Percentiles rank a stretch among this genome's conserved stretches.
phyloP scores from a whole-genome alignment of 345 rosid species.

The Acer yangbiense region DNA sequence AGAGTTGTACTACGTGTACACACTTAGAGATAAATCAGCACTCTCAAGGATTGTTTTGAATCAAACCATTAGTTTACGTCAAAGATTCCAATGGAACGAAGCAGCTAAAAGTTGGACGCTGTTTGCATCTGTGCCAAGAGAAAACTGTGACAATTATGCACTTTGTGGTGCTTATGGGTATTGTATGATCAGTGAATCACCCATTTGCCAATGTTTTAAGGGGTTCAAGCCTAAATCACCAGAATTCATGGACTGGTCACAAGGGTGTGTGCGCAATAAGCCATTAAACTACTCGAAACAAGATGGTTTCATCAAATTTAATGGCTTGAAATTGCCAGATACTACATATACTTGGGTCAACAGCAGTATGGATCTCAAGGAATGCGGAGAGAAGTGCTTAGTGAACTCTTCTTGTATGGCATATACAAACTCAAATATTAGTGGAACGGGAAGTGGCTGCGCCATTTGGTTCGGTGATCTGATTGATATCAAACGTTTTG shows the following conservation, averaged over 20 bases:
- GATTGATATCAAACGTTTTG: conserved; percentile 30
- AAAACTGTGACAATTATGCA: conserved; percentile 36
- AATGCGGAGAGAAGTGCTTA: conserved; percentile 37
- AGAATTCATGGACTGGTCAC: conserved; percentile 39
- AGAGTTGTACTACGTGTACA: conserved; percentile 35
- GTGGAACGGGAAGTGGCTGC: conserved; percentile 41
- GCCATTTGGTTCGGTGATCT: conserved; percentile 41
- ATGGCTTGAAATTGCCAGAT: conserved; percentile 43
- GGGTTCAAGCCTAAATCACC: conserved; percentile 41
- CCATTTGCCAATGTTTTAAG: conserved; percentile 36
- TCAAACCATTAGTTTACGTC: conserved; percentile 23
- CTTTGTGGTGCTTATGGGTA: conserved; percentile 40
- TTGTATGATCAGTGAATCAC: conserved; percentile 25
- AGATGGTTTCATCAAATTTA: conserved; percentile 37
- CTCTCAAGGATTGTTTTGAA: conserved; percentile 37
- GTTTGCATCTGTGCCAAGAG: conserved; percentile 44
- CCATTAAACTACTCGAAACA: conserved; percentile 28
- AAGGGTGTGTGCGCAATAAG: conserved; percentile 39
- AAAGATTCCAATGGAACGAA: conserved; percentile 45
- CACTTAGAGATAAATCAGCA: conserved; percentile 23
- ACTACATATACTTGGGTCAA: conserved; percentile 28
- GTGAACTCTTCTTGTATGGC: conserved; percentile 44
- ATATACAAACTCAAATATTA: conserved; percentile 31
- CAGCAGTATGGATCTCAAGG: conserved; percentile 29
- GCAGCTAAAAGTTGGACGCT: conserved; percentile 32